Conservation (phyloP, 192 early-diverging fungal species). For the Neocallimastix lanati region DNA sequence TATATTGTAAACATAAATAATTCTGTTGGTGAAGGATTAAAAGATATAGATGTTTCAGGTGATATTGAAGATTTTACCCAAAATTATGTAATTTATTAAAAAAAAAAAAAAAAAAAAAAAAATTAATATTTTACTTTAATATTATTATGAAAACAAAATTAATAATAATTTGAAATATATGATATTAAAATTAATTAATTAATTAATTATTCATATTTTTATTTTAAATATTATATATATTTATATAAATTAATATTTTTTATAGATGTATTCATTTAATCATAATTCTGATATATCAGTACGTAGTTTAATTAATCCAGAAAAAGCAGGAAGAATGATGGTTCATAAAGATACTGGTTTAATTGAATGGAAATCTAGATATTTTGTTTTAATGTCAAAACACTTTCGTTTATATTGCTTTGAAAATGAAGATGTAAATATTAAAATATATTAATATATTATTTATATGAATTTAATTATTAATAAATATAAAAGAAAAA, state of each 20-base stretch:
- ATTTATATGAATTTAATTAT: no score
- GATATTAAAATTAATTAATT: no score
- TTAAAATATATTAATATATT: background rate
- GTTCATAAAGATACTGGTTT: background rate
- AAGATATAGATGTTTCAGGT: background rate
- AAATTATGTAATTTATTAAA: background rate
- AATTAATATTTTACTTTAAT: no score
- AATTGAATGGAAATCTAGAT: background rate
- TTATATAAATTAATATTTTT: background rate
- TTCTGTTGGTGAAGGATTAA: background rate
- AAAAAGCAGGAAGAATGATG: background rate
- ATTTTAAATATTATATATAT: no score
- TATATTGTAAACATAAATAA: background rate
- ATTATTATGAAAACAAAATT: no score
- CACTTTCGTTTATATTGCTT: background rate
- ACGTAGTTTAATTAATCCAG: background rate
- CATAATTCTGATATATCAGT: background rate
- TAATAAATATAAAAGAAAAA: no score
- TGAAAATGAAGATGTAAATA: background rate
- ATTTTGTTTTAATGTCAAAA: background rate
- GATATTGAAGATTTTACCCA: background rate
- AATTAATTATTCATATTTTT: no score
- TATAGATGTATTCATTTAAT: background rate
- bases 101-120: no score
- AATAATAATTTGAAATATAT: no score